Base-by-base conservation (phyloP, 2,329 filamentous ascomycete species). In the Penicillium sp. region DNA sequence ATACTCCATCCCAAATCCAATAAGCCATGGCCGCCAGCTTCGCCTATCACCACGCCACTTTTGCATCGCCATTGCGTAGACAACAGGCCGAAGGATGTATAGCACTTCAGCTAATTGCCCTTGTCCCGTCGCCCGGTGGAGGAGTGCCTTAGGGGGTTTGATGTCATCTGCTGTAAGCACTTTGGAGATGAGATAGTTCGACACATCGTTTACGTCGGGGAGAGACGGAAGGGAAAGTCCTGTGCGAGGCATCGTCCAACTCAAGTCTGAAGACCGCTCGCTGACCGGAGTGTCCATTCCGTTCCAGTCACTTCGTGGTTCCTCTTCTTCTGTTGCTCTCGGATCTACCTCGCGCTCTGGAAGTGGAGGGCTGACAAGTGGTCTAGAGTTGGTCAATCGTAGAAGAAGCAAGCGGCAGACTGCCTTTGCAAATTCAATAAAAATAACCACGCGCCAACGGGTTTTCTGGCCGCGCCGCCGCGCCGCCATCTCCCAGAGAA, bases 401-500 rank as follows among this genome's bases (percentile, higher is more conserved):
- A 97, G 79, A 50, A 97, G 81, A 36, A 96, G 76, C 47, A 97
- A 77, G 51, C 90, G 82, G 72, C 93, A 97, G 9, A 94, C 65
- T 2, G 93, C 92, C 75, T 97, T 97, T 70, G 94, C 79, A 0
- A 85, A 82, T 76, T 99, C 94, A 23, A 99, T 80, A 4, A 95
- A 71, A 11, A 97, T 87, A 6, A 97, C 86, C 0, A 95, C 86
- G 50, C 90, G 87, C 94, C 94, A 99, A 31, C 92, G 85, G 27
- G 88, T 77, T 68, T 84, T 86, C 73, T 95, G 84, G 44, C 89
- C 92, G 60, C 87, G 87, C 48, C 93, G 84, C 76, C 96, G 95
- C 29, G 92, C 92, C 29, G 89, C 85, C 94, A 99, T 99, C 74
- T 99, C 94, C 84, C 93, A 94, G n/a, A 99, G 78, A 31, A 99